Conservation (phyloP, 495 filamentous ascomycete species). For the Talaromyces nanjingensis region DNA sequence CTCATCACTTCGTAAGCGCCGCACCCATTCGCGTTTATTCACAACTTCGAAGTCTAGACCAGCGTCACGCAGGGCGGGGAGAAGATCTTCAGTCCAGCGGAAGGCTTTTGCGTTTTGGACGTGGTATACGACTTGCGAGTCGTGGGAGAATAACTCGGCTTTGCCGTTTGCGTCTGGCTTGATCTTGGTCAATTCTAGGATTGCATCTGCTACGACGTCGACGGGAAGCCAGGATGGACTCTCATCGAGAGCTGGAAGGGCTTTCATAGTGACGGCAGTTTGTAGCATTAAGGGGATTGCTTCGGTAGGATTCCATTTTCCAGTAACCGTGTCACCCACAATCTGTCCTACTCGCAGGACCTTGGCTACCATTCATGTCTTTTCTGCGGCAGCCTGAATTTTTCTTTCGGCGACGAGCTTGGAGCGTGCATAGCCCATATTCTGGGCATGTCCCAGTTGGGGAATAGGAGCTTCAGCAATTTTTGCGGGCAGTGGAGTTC, state of each 20-base stretch:
- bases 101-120: conserved; percentile 40
- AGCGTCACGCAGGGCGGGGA: conserved; percentile 37
- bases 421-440: conserved; percentile 52
- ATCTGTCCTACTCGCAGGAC: conserved; percentile 56
- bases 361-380: conserved; percentile 20
- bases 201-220: conserved; percentile 43
- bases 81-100: conserved; percentile 41
- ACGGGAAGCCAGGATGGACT: conserved; percentile 52
- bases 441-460: conserved; percentile 15
- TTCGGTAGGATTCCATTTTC: conserved; percentile 57
- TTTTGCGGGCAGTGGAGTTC: not conserved
- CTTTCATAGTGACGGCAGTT: conserved; percentile 33
- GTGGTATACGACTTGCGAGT: conserved; percentile 30
- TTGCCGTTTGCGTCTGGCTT: not conserved
- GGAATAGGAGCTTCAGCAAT: not conserved
- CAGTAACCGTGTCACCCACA: conserved; percentile 42
- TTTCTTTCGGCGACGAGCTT: conserved; percentile 59
- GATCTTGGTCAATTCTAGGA: conserved; percentile 27
- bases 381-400: conserved; percentile 24
- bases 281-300: conserved; percentile 57
- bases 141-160: not conserved
- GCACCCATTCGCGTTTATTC: conserved; percentile 37
- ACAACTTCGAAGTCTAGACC: conserved; percentile 40
- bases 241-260: conserved; percentile 46
- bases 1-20: conserved; percentile 31